A percentile compares a stretch with the other conserved stretches of the same genome.
Conservation (phyloP, 148 eudicot species). For the Simmondsia chinensis region DNA sequence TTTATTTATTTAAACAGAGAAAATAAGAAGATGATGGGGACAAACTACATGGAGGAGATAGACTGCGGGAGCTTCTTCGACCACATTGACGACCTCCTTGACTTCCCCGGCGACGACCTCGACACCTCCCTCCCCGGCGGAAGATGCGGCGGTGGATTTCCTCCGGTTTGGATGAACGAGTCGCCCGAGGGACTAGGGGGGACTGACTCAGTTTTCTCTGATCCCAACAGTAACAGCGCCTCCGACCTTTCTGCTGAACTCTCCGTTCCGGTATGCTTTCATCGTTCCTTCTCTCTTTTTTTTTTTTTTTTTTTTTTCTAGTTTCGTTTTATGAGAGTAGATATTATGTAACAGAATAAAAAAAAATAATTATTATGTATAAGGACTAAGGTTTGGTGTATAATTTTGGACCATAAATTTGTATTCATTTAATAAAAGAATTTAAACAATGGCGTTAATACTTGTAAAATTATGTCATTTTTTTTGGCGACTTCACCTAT, state of each 20-base stretch:
- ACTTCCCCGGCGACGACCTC: conserved; percentile 47
- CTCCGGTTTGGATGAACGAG: conserved; percentile 32
- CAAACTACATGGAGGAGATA: conserved; percentile 33
- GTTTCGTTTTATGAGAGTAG: background rate
- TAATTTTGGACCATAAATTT: too few species aligned
- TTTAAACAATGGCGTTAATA: too few species aligned
- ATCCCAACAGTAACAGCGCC: conserved; percentile 14
- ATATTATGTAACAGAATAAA: too few species aligned
- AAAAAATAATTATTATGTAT: too few species aligned
- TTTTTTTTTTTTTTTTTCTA: background rate
- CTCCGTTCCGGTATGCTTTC: conserved; percentile 63
- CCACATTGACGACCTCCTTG: conserved; percentile 54
- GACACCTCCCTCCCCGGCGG: conserved; percentile 18
- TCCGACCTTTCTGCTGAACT: conserved; percentile 68
- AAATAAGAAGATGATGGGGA: conserved; percentile 16
- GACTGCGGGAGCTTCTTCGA: conserved; percentile 58
- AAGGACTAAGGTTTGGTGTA: too few species aligned
- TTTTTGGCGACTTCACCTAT: too few species aligned
- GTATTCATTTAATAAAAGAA: too few species aligned
- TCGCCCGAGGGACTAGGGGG: conserved; percentile 16
- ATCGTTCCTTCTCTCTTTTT: background rate
- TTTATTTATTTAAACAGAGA: background rate
- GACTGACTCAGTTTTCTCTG: conserved; percentile 32
- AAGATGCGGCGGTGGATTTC: conserved; percentile 4
- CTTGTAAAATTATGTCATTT: too few species aligned